A percentile compares a stretch with the other conserved stretches of the same genome.
phyloP scores from a whole-genome alignment of 1,284 basidiomycete genomes.

The Ustilago shanxiensis region DNA sequence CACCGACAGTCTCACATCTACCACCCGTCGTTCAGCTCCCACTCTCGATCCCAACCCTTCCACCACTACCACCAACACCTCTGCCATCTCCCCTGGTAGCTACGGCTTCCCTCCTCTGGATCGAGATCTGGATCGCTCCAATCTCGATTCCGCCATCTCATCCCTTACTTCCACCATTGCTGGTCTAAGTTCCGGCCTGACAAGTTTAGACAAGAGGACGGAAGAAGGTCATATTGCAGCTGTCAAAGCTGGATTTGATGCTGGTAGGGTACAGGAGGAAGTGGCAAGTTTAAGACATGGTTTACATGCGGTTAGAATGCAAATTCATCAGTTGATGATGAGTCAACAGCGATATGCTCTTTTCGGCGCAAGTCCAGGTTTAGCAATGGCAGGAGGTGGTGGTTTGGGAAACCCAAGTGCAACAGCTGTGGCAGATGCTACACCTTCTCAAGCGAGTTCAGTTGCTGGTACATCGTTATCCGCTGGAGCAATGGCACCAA shows the following conservation, averaged over 20 bases:
- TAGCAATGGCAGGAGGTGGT: neutral
- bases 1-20: neutral
- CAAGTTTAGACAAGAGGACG: slow-evolving; percentile 38
- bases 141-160: slow-evolving; percentile 31
- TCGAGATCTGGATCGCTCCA: slow-evolving; percentile 23
- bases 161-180: slow-evolving; percentile 28
- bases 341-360: slow-evolving; percentile 45
- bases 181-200: slow-evolving; percentile 23
- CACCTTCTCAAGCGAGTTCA: neutral
- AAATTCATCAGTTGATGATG: slow-evolving; percentile 55
- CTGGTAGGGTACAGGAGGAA: slow-evolving; percentile 52
- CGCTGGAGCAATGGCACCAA: neutral
- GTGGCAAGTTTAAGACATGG: slow-evolving; percentile 50
- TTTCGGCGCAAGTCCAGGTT: slow-evolving; percentile 8
- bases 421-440: neutral
- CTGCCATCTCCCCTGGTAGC: slow-evolving; percentile 6
- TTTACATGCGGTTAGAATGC: slow-evolving; percentile 54
- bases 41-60: neutral
- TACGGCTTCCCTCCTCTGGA: slow-evolving; percentile 8
- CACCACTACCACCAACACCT: neutral
- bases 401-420: no score
- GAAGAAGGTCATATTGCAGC: slow-evolving; percentile 53
- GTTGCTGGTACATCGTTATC: neutral
- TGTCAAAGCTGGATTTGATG: slow-evolving; percentile 50
- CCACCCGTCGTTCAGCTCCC: slow-evolving; percentile 7